Base-by-base conservation (phyloP, 805 yeast species). In the Candida insectalens region DNA sequence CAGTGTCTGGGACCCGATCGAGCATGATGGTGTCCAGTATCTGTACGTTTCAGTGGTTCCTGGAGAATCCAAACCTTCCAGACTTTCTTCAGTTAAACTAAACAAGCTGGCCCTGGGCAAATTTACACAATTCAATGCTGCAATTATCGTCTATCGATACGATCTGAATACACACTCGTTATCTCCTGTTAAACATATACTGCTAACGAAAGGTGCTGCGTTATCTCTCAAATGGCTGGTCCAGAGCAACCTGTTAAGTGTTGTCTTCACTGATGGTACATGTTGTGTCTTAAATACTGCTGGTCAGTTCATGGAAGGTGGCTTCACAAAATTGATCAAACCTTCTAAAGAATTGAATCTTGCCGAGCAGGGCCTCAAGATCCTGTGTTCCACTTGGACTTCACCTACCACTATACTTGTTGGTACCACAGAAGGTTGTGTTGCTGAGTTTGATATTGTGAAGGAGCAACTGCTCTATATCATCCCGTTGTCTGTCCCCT, bases 181-280 rank as follows among this genome's bases (percentile, higher is more conserved):
- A 3, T 15, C 22, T 6, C 30, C 45, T 6, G 18, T 28, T 8
- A 53, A 47, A 29, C 36, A 39, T 1, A 34, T 46, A 15, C 26
- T 47, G 10, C 29, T 49, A 4, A 39, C 47, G 5, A 37, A 41
- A 32, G 53, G 50, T 21, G 44, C 55, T 2, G 41, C 54, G 10
- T 44, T 40, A 16, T 40, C 46, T 19, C 39, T 57, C 43, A 51
- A 49, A 33, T 55, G 53, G 48, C 42, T 48, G 3, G 14, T 29
- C 0, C 33, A 35, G 3, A 41, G 41, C 17, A 35, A 45, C 10
- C 30, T 55, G 18, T 23, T 51, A 6, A 51, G 50, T 2, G 43
- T 51, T 25, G 44, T 49, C n/a, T 50, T 44, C 30, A 41, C 50
- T n/a, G 50, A 53, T 36, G 60, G 59, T 4, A 25, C 40, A 3